Evolutionary conservation across 2,329 filamentous ascomycete species (phyloP).

Genomic region (Spiromastix sp.): DNA sequence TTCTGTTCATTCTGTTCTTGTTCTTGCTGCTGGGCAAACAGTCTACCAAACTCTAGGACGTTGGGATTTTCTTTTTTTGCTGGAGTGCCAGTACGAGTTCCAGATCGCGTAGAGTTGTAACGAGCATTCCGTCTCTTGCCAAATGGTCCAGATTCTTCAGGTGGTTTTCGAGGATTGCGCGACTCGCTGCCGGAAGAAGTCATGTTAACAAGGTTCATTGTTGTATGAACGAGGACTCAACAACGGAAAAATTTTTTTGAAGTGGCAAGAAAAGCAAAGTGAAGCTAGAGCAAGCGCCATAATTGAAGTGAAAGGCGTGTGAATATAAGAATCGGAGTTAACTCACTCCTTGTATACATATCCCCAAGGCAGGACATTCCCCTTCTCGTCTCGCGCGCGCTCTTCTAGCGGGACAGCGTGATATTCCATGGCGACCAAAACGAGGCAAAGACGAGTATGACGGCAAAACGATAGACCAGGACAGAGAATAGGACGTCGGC

Average conservation of each 20-base stretch:
- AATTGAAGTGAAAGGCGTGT: background rate
- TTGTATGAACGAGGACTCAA: background rate
- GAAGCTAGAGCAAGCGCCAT: slow-evolving; percentile 1
- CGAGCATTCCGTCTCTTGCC: slow-evolving; percentile 41
- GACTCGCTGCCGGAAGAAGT: slow-evolving; percentile 25
- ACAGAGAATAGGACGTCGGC: no score
- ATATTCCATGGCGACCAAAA: slow-evolving; percentile 44
- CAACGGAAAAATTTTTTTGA: background rate
- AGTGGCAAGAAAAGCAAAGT: background rate
- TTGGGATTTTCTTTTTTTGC: slow-evolving; percentile 47
- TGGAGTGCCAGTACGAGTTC: slow-evolving; percentile 49
- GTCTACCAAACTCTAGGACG: slow-evolving; percentile 36
- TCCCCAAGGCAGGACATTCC: slow-evolving; percentile 52
- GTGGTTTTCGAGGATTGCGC: slow-evolving; percentile 41
- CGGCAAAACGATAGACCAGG: background rate
- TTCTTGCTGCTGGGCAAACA: slow-evolving; percentile 36
- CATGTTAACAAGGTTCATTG: slow-evolving; percentile 7
- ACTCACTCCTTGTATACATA: slow-evolving; percentile 53
- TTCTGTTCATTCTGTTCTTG: slow-evolving; percentile 25
- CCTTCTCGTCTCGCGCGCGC: slow-evolving; percentile 48
- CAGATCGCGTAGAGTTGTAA: slow-evolving; percentile 35
- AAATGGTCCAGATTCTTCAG: slow-evolving; percentile 53
- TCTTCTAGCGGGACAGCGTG: slow-evolving; percentile 55
- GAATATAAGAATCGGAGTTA: background rate
- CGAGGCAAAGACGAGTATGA: background rate